Evolutionary conservation across 148 eudicot species (phyloP).

Genomic region (Arctostaphylos glauca): DNA sequence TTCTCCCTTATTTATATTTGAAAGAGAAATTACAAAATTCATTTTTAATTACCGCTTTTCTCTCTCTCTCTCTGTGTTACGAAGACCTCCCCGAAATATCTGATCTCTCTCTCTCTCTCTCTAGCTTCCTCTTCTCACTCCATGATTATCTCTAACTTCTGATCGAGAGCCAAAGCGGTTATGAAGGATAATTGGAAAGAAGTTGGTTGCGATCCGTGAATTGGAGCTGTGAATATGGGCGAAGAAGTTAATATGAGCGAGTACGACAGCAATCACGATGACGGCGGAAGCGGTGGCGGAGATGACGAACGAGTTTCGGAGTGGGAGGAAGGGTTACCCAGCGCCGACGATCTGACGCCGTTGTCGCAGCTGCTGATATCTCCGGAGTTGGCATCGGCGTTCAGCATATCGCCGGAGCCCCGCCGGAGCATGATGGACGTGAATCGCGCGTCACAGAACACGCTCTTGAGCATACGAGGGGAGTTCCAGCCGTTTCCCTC

Average conservation of each 20-base stretch:
- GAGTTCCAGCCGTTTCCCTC: slow-evolving; percentile 10
- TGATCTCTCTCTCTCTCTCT: neutral
- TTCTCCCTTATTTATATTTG: neutral
- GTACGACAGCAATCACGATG: slow-evolving; percentile 15
- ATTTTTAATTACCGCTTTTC: neutral
- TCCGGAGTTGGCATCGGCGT: slow-evolving; percentile 53
- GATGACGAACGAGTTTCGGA: slow-evolving; percentile 39
- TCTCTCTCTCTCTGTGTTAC: neutral
- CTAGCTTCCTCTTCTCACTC: slow-evolving; percentile 4
- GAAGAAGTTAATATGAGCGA: slow-evolving; percentile 37
- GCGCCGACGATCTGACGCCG: slow-evolving; percentile 42
- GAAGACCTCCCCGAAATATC: slow-evolving; percentile 6
- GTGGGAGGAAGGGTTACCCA: slow-evolving; percentile 58
- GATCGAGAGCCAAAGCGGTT: neutral
- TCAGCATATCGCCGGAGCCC: slow-evolving; percentile 49
- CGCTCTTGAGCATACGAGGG: slow-evolving; percentile 37
- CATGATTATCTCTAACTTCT: slow-evolving; percentile 13
- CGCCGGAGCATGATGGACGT: slow-evolving; percentile 41
- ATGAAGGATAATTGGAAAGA: slow-evolving; percentile 14
- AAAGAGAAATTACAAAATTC: neutral
- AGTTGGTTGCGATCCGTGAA: slow-evolving; percentile 1
- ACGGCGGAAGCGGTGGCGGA: slow-evolving; percentile 18
- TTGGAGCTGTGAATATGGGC: slow-evolving; percentile 22
- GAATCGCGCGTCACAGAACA: slow-evolving; percentile 48
- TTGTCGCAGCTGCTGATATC: slow-evolving; percentile 50